phyloP scores from a whole-genome alignment of 164 flowering plant species.

The Macadamia integrifolia region DNA sequence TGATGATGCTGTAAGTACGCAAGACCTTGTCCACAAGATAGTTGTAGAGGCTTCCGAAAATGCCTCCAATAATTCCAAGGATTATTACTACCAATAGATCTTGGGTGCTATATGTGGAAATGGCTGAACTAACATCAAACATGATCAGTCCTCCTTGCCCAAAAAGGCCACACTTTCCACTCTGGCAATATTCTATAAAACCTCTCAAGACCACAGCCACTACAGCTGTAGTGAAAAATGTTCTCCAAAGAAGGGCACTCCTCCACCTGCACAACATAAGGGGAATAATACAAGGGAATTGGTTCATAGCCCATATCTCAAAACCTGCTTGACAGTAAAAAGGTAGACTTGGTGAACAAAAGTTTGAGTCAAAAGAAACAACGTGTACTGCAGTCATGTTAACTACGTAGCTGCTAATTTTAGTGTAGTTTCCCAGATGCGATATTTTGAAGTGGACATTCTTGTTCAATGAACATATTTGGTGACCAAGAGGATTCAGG shows the following conservation, averaged over 20 bases:
- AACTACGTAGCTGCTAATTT: too few relatives aligned
- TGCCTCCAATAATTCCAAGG: conserved; percentile 78
- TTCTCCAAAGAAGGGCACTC: conserved; percentile 96
- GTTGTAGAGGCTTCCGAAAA: conserved; percentile 85
- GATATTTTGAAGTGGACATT: too few relatives aligned
- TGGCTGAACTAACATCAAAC: conserved; percentile 68
- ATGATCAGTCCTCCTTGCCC: conserved; percentile 92
- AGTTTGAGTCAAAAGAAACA: too few relatives aligned
- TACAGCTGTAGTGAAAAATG: conserved; percentile 90
- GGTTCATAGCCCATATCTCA: too few relatives aligned
- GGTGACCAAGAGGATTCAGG: too few relatives aligned
- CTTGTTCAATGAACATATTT: too few relatives aligned
- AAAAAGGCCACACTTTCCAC: conserved; percentile 80
- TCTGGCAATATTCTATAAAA: conserved; percentile 58
- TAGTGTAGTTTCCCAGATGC: too few relatives aligned
- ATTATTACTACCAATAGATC: conserved; percentile 65
- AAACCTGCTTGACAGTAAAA: too few relatives aligned
- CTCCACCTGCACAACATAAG: conserved; percentile 65
- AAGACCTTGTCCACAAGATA: conserved; percentile 76
- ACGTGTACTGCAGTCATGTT: too few relatives aligned
- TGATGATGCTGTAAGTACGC: conserved; percentile 69
- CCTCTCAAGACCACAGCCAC: conserved; percentile 72
- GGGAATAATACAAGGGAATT: background rate
- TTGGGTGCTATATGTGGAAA: conserved; percentile 31
- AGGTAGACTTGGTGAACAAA: too few relatives aligned